Evolutionary conservation across 805 yeast species (phyloP).

Genomic region (Kodamaea lidongshanica): DNA sequence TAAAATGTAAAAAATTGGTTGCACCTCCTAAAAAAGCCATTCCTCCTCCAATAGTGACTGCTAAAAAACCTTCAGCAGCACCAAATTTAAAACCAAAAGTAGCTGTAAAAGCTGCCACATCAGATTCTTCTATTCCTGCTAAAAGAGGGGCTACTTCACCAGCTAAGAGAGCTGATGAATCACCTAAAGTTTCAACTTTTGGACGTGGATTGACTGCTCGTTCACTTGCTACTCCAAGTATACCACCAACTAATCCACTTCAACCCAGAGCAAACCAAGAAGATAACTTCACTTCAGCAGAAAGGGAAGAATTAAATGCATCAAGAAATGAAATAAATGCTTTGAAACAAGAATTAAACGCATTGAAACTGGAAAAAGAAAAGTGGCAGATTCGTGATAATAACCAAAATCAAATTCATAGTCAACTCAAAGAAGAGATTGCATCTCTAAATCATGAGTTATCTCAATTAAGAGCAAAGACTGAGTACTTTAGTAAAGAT

Average conservation of each 20-base stretch:
- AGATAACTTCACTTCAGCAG: slow-evolving; percentile 16
- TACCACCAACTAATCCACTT: background rate
- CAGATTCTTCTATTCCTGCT: slow-evolving; percentile 45
- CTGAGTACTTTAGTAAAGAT: slow-evolving; percentile 44
- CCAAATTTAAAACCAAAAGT: slow-evolving; percentile 1
- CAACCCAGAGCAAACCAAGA: slow-evolving; percentile 9
- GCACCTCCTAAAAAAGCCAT: slow-evolving; percentile 17
- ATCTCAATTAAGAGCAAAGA: slow-evolving; percentile 17
- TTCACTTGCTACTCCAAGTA: slow-evolving; percentile 24
- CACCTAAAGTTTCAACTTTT: slow-evolving; percentile 20
- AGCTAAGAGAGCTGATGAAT: slow-evolving; percentile 39
- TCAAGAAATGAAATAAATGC: slow-evolving; percentile 51
- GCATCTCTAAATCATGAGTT: slow-evolving; percentile 20
- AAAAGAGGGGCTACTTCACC: slow-evolving; percentile 72
- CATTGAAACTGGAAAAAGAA: slow-evolving; percentile 47
- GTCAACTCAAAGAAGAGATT: slow-evolving; percentile 21
- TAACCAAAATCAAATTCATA: slow-evolving; percentile 17
- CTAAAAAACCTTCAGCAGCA: slow-evolving; percentile 6
- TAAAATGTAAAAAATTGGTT: slow-evolving; percentile 34
- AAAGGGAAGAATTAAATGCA: slow-evolving; percentile 12
- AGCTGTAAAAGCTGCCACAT: slow-evolving; percentile 1
- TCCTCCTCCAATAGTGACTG: slow-evolving; percentile 7
- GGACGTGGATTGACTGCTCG: slow-evolving; percentile 41
- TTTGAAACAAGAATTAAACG: slow-evolving; percentile 5
- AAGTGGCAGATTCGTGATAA: slow-evolving; percentile 31